phyloP scores from a whole-genome alignment of 2,329 filamentous ascomycete genomes.

The Aurifilum marmelostoma region DNA sequence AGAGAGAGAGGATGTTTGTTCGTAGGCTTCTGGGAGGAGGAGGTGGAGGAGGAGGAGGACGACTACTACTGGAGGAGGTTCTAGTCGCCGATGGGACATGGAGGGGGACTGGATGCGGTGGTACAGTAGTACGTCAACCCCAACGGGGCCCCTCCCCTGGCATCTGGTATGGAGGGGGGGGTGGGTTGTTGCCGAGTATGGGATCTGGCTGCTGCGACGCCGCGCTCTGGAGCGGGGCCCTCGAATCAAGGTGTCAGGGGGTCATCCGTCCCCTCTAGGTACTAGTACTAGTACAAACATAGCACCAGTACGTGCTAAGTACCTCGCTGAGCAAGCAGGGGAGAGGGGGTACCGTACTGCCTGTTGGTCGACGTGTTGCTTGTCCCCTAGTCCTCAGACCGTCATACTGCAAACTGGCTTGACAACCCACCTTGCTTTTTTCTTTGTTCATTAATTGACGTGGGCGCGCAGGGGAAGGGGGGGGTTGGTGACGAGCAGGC shows the following conservation, averaged over 20 bases:
- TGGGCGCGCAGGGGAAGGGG: background rate
- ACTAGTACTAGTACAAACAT: background rate
- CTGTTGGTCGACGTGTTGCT: background rate
- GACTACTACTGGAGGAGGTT: too few species aligned
- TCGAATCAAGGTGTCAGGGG: background rate
- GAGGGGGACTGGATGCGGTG: background rate
- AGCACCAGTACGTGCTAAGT: background rate
- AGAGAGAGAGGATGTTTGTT: conserved; percentile 1
- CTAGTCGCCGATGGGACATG: background rate
- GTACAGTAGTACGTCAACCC: conserved; percentile 15
- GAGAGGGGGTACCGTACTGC: background rate
- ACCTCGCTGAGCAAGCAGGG: background rate
- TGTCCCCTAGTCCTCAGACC: background rate
- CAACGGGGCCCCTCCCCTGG: conserved; percentile 4
- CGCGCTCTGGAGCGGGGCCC: background rate
- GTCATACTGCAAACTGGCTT: background rate
- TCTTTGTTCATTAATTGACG: background rate
- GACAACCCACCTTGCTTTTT: background rate
- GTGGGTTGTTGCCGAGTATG: background rate
- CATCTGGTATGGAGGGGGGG: conserved; percentile 10
- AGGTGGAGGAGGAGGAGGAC: too few species aligned
- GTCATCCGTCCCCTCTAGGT: background rate
- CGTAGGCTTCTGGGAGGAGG: background rate
- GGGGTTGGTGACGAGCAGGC: background rate
- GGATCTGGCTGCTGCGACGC: conserved; percentile 6